A percentile compares a stretch with the other conserved stretches of the same genome.
These are phyloP conservation scores for Chimonanthus praecox DNA, from an alignment of 164 flowering plant genomes.

Conservation along the genomic window DNA sequence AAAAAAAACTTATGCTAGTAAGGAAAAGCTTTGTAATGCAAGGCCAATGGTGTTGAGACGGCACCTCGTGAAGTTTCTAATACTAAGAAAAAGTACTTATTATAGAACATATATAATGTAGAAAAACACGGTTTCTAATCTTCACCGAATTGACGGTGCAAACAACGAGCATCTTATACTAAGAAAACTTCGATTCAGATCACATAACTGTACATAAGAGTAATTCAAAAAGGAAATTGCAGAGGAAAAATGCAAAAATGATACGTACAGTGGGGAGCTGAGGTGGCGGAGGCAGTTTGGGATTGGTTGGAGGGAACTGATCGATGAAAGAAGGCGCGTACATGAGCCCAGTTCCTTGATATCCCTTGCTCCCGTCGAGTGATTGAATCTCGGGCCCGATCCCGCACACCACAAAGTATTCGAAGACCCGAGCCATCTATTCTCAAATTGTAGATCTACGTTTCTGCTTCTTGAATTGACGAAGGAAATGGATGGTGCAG, in stretches of 20 bases:
- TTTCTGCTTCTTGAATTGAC: background rate
- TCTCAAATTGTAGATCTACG: background rate
- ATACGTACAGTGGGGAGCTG: constrained; percentile 78
- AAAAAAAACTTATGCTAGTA: too few relatives aligned
- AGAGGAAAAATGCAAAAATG: background rate
- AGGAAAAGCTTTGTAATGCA: too few relatives aligned
- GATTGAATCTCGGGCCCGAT: constrained; percentile 90
- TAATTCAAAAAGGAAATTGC: background rate
- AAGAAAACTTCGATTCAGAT: background rate
- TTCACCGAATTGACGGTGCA: background rate
- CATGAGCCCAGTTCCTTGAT: constrained; percentile 51
- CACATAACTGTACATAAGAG: background rate
- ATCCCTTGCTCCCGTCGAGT: constrained; percentile 70
- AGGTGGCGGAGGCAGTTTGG: constrained; percentile 86
- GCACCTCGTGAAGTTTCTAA: too few relatives aligned
- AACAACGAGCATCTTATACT: background rate
- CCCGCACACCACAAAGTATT: constrained; percentile 94
- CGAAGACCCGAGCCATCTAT: constrained; percentile 50
- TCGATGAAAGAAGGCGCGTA: constrained; percentile 82
- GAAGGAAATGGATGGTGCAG: too few relatives aligned
- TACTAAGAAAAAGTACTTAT: too few relatives aligned
- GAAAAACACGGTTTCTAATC: too few relatives aligned
- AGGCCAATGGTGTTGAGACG: too few relatives aligned
- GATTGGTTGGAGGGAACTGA: constrained; percentile 76
- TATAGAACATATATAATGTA: too few relatives aligned